These are phyloP conservation scores for Sapria himalayana DNA, from an alignment of 345 rosid species.

Conservation along the genomic window DNA sequence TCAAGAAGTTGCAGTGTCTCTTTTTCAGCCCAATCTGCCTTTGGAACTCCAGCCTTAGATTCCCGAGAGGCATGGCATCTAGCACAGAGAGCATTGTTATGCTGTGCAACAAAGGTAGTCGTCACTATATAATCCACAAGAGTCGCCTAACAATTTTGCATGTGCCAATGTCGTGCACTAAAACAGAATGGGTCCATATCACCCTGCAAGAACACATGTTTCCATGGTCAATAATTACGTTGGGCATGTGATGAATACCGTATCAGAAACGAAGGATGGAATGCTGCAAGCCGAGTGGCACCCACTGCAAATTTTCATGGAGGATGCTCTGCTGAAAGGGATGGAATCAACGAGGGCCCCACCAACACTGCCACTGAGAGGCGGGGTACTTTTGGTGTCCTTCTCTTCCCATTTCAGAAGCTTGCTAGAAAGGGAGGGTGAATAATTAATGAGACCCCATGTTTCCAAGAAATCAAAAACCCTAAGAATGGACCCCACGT, in stretches of 20 bases:
- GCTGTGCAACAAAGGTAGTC: constrained; percentile 16
- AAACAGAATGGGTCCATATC: no score
- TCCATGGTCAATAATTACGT: no score
- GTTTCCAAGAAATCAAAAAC: constrained; percentile 79
- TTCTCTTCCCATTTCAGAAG: constrained; percentile 83
- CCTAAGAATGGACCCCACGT: constrained; percentile 75
- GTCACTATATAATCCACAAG: no score
- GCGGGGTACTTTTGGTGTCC: constrained; percentile 30
- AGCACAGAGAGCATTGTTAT: constrained; percentile 73
- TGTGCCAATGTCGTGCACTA: no score
- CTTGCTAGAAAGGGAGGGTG: constrained; percentile 26
- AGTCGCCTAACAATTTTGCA: no score
- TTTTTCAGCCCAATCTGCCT: constrained; percentile 61
- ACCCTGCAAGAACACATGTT: no score
- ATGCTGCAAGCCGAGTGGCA: constrained; percentile 69
- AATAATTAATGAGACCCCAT: constrained; percentile 73
- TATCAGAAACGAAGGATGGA: constrained; percentile 75
- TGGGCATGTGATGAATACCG: no score
- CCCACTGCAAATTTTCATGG: constrained; percentile 49
- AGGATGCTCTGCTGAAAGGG: constrained; percentile 15
- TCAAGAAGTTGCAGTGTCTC: constrained; percentile 63
- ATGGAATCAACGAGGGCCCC: constrained; percentile 13
- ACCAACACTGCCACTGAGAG: constrained; percentile 6
- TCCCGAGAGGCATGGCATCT: constrained; percentile 88
- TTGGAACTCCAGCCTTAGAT: constrained; percentile 48